These are phyloP conservation scores for Candida sanyaensis DNA, from an alignment of 1,139 yeast genomes.

Conservation along the genomic window DNA sequence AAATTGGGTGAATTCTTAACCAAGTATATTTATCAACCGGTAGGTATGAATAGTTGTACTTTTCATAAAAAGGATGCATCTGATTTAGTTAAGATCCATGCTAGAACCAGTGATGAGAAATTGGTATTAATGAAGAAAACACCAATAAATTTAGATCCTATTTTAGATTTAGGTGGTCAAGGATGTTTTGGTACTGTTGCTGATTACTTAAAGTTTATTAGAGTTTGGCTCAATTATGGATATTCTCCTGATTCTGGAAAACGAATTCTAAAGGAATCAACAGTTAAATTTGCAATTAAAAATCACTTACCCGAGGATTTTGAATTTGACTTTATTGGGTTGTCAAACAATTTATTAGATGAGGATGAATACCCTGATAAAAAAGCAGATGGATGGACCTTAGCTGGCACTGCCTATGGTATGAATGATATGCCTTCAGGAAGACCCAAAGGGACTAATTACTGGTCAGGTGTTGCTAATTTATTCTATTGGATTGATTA, in stretches of 20 bases:
- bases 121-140: constrained; percentile 17
- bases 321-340: constrained; percentile 19
- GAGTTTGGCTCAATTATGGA: constrained; percentile 51
- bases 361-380: constrained; percentile 21
- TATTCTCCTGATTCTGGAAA: constrained; percentile 38
- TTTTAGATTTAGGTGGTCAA: constrained; percentile 51
- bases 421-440: constrained; percentile 35
- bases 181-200: constrained; percentile 46
- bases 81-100: constrained; percentile 28
- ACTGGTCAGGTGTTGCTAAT: constrained; percentile 52
- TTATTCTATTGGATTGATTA: constrained; percentile 49
- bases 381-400: constrained; percentile 77
- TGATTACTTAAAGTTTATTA: constrained; percentile 45
- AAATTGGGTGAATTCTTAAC: constrained; percentile 43
- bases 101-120: constrained; percentile 20
- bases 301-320: constrained; percentile 36
- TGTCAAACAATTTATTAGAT: constrained; percentile 15
- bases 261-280: constrained; percentile 30
- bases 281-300: constrained; percentile 32
- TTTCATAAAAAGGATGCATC: constrained; percentile 30
- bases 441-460: constrained; percentile 38
- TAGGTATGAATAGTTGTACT: constrained; percentile 42
- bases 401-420: constrained; percentile 77
- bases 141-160: constrained; percentile 26
- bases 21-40: constrained; percentile 43